Base-by-base conservation (phyloP, 2,329 filamentous ascomycete species). In the Emmonsiellopsis sp. region DNA sequence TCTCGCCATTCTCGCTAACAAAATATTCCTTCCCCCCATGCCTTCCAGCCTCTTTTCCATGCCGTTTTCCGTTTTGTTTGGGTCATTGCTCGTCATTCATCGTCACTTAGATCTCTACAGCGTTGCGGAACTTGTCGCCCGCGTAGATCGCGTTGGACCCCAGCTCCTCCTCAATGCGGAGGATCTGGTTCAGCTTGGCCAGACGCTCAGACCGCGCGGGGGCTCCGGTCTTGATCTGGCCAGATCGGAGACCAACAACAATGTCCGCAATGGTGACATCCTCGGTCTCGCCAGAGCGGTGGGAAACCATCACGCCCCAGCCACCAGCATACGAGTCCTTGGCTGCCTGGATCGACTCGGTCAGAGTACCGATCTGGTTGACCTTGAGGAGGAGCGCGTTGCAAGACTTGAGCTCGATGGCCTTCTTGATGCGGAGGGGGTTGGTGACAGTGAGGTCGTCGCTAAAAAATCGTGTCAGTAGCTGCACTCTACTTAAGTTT, bases 241-340 rank as follows among this genome's bases (percentile, higher is more conserved):
- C 93, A 67, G 91, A 79, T 67, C 93, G 89, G 70, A 98, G 88
- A 79, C 93, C 93, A 65, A 98, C 93, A 61, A 91, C 90, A 65
- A 98, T 93, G 73, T 98, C 93, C 65, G 93, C 86, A 73, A 98
- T 98, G 76, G 93, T 98, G 67, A 98, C 93, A 79, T 98, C 93
- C 79, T 97, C 93, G 57, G 93, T 98, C 87, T 98, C 93, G 74
- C 93, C 93, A 59, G 93, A 98, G 67, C 93, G 87, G 83, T 98
- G 93, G 62, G 93, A 97, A 61, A 98, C 93, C 93, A 98, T 97
- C 79, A 98, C 91, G 73, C 92, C 92, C 93, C 93, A 98, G 73
- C 83, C 85, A 66, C 89, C 92, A 64, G 86, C 87, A 73, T 93
- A 97, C 50, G 92, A 94, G 79, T 97, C 93, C 84, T 97, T 96